Evolutionary conservation across 257 asterid genomes (phyloP).

Genomic region (Gentiana macrophylla): DNA sequence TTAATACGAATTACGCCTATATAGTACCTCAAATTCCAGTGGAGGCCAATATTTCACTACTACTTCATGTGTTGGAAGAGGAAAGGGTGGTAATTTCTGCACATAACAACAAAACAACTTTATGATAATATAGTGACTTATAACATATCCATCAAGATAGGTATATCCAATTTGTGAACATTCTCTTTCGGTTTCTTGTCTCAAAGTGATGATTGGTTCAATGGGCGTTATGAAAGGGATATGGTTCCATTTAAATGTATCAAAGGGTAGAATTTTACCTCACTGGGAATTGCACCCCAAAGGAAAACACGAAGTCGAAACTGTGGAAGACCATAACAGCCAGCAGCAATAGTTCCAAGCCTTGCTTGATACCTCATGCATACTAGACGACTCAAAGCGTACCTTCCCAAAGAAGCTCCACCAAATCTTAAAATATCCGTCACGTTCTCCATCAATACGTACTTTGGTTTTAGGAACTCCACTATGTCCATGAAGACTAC

Average conservation of each 20-base stretch:
- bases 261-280: conserved; percentile 11
- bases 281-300: conserved; percentile 68
- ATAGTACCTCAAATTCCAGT: conserved; percentile 52
- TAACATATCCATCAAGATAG: no score
- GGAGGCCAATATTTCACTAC: conserved; percentile 77
- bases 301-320: conserved; percentile 84
- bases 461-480: conserved; percentile 62
- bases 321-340: conserved; percentile 88
- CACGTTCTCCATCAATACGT: conserved; percentile 84
- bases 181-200: no score
- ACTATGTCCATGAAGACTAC: conserved; percentile 76
- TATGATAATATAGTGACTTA: no score
- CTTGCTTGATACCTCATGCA: conserved; percentile 72
- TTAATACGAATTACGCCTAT: background rate
- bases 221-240: no score
- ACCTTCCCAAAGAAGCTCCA: conserved; percentile 71
- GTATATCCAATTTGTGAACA: no score
- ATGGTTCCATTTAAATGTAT: no score
- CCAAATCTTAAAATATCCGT: conserved; percentile 70
- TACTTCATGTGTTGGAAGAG: conserved; percentile 90
- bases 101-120: background rate
- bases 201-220: no score
- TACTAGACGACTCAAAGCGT: conserved; percentile 84
- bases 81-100: conserved; percentile 64
- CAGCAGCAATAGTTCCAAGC: conserved; percentile 83